Evolutionary conservation across 345 rosid genomes (phyloP).

Genomic region (Boechera stricta): DNA sequence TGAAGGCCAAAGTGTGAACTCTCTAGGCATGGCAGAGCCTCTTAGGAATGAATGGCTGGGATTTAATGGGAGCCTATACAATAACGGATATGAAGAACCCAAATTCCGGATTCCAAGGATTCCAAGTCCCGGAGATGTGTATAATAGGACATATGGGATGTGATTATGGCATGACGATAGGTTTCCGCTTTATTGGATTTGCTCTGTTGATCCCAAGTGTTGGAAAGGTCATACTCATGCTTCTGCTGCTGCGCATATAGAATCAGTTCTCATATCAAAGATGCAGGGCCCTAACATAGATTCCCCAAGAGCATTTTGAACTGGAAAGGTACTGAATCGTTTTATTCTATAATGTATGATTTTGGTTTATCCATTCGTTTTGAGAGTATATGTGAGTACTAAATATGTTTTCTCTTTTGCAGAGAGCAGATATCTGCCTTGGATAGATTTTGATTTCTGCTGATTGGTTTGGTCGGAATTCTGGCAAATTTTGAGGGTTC

Average conservation of each 20-base stretch:
- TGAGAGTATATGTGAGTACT: neutral
- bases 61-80: slow-evolving; percentile 54
- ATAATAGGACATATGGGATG: slow-evolving; percentile 81
- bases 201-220: slow-evolving; percentile 25
- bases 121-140: slow-evolving; percentile 72
- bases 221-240: slow-evolving; percentile 30
- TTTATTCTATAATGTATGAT: neutral
- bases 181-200: slow-evolving; percentile 37
- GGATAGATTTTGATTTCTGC: slow-evolving; percentile 10
- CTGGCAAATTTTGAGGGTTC: slow-evolving; percentile 10
- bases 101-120: slow-evolving; percentile 77
- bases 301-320: slow-evolving; percentile 13
- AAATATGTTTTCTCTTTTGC: neutral
- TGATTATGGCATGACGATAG: slow-evolving; percentile 47
- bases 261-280: slow-evolving; percentile 18
- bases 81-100: slow-evolving; percentile 72
- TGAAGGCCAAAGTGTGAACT: slow-evolving; percentile 63
- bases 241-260: slow-evolving; percentile 7
- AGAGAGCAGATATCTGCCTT: slow-evolving; percentile 20
- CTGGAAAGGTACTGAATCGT: slow-evolving; percentile 22
- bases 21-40: slow-evolving; percentile 65
- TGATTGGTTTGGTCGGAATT: slow-evolving; percentile 18
- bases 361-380: neutral
- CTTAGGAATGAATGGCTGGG: slow-evolving; percentile 78
- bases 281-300: slow-evolving; percentile 18